Evolutionary conservation across 73 alveolate species (phyloP).

Genomic region (Paramecium pentaurelia): DNA sequence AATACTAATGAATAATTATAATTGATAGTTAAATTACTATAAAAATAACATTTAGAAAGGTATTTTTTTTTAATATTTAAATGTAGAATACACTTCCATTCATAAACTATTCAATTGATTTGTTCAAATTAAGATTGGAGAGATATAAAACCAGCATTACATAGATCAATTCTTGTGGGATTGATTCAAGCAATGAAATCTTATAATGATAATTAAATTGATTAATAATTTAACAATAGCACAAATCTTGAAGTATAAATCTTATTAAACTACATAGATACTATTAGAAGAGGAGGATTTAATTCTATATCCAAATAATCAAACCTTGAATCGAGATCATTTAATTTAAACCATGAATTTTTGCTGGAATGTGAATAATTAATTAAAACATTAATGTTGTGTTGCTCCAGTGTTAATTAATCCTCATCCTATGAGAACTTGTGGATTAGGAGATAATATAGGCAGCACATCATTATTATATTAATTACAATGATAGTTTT

Average conservation of each 20-base stretch:
- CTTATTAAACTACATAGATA: neutral
- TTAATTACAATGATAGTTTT: neutral
- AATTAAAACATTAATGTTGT: neutral
- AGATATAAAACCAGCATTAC: neutral
- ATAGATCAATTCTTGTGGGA: neutral
- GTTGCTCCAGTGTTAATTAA: neutral
- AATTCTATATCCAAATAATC: neutral
- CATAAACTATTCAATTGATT: slow-evolving; percentile 22
- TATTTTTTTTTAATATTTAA: neutral
- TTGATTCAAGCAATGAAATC: slow-evolving; percentile 23
- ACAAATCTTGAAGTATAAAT: neutral
- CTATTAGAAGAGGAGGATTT: neutral
- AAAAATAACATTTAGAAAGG: neutral
- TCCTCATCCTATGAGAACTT: slow-evolving; percentile 29
- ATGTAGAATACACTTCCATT: neutral
- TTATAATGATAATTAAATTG: slow-evolving; percentile 4
- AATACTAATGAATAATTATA: neutral
- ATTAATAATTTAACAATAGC: neutral
- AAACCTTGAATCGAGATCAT: neutral
- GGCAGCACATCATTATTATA: neutral
- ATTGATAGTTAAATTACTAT: neutral
- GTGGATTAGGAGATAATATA: slow-evolving; percentile 43
- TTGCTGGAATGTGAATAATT: neutral
- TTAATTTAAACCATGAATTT: neutral
- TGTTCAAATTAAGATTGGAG: slow-evolving; percentile 18